These are phyloP conservation scores for Cucurbita moschata DNA, from an alignment of 306 rosid species.

Conservation along the genomic window DNA sequence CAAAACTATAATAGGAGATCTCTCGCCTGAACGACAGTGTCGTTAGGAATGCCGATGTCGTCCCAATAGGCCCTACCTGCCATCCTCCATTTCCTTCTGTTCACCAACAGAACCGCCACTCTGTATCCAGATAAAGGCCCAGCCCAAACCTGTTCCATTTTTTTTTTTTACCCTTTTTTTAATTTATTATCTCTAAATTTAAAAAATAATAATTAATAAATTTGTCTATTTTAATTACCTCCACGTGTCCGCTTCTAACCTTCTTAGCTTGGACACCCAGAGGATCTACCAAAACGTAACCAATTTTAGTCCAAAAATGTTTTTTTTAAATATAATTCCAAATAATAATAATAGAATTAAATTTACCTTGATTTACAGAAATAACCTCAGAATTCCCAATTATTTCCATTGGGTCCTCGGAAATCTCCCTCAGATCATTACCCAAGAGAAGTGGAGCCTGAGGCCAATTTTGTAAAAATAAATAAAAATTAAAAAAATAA, in stretches of 20 bases:
- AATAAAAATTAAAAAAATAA: neutral
- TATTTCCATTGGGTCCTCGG: slow-evolving; percentile 44
- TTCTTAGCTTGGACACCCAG: slow-evolving; percentile 77
- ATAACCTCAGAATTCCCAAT: slow-evolving; percentile 63
- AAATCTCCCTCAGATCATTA: slow-evolving; percentile 57
- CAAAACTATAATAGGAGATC: slow-evolving; percentile 17
- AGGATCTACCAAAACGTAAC: slow-evolving; percentile 24
- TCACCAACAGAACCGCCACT: slow-evolving; percentile 48
- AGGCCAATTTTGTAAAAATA: neutral
- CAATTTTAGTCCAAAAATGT: neutral
- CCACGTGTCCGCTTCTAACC: slow-evolving; percentile 65
- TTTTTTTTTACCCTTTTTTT: neutral
- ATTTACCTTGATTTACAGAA: slow-evolving; percentile 67
- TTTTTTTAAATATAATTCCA: neutral
- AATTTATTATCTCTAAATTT: neutral
- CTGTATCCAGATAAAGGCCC: slow-evolving; percentile 69
- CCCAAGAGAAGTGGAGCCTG: slow-evolving; percentile 98
- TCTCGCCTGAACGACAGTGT: slow-evolving; percentile 50
- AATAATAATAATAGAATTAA: neutral
- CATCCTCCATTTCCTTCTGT: slow-evolving; percentile 24
- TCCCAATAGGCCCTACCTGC: slow-evolving; percentile 58
- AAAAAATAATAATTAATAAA: neutral
- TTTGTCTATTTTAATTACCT: slow-evolving; percentile 23
- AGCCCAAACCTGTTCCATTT: slow-evolving; percentile 56
- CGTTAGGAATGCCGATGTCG: slow-evolving; percentile 58